Percentiles rank a stretch among this genome's conserved stretches.
These are phyloP conservation scores for Diophrys appendiculata DNA, from an alignment of 73 alveolate species.

Conservation along the genomic window DNA sequence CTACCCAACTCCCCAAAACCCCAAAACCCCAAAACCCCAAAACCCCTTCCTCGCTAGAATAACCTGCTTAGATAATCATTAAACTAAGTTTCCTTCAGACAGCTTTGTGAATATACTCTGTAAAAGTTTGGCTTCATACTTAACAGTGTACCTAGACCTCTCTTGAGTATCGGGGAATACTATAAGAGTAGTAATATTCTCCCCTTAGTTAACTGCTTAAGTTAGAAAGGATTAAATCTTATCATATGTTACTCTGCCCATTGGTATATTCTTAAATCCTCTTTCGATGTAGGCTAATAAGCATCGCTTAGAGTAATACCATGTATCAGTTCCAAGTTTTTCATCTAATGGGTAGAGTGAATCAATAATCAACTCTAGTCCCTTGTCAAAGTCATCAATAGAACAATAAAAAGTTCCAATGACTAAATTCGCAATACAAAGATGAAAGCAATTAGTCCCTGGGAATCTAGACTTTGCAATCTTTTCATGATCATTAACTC, in stretches of 20 bases:
- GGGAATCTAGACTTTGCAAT: constrained; percentile 56
- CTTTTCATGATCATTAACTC: constrained; percentile 53
- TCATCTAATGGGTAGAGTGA: constrained; percentile 68
- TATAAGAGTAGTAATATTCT: constrained; percentile 61
- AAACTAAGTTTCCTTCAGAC: neutral
- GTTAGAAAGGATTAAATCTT: constrained; percentile 55
- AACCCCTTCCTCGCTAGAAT: too few relatives aligned
- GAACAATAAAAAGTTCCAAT: constrained; percentile 80
- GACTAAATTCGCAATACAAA: constrained; percentile 74
- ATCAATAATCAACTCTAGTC: constrained; percentile 56
- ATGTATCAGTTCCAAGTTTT: constrained; percentile 77
- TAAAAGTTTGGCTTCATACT: constrained; percentile 69
- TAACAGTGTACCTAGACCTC: constrained; percentile 62
- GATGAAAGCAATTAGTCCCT: constrained; percentile 60
- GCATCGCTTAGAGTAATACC: constrained; percentile 78
- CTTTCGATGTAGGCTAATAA: constrained; percentile 65
- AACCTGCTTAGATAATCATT: neutral
- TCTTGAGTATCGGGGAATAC: constrained; percentile 31
- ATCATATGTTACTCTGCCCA: constrained; percentile 36
- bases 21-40: too few relatives aligned
- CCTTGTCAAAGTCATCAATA: constrained; percentile 68
- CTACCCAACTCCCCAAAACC: too few relatives aligned
- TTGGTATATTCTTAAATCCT: constrained; percentile 46
- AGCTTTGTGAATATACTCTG: constrained; percentile 56
- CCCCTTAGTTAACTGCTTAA: constrained; percentile 66